Conservation (phyloP, 2,329 filamentous ascomycete genomes). For the Calonectria hongkongensis region DNA sequence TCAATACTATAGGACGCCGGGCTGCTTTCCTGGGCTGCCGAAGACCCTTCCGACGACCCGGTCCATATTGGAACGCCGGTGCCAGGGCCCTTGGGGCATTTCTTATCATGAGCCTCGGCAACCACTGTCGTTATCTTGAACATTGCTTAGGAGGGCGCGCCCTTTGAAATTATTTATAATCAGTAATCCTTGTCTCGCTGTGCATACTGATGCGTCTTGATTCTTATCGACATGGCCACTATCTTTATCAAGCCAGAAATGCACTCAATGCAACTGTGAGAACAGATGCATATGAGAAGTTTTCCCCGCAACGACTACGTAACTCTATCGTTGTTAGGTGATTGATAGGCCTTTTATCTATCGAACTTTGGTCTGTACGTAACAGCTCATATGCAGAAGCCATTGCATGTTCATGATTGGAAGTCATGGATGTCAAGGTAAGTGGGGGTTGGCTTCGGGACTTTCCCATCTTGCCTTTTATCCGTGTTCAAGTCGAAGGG, state of each 20-base stretch:
- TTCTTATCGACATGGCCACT: slow-evolving; percentile 2
- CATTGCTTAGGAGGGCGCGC: background rate
- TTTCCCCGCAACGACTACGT: slow-evolving; percentile 2
- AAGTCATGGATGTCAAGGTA: background rate
- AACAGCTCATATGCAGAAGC: background rate
- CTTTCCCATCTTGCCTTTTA: background rate
- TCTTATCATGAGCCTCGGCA: slow-evolving; percentile 16
- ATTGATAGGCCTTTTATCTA: background rate
- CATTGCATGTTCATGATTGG: background rate
- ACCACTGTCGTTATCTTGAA: slow-evolving; percentile 2
- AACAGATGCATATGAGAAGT: too few species aligned
- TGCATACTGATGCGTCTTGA: background rate
- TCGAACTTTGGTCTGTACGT: background rate
- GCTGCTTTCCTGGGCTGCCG: background rate
- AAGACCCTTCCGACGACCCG: slow-evolving; percentile 19
- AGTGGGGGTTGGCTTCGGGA: background rate
- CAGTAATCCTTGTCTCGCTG: slow-evolving; percentile 4
- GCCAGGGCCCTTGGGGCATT: background rate
- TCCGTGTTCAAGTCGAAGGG: background rate
- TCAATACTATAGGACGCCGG: background rate
- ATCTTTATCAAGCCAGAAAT: slow-evolving; percentile 11
- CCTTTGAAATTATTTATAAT: background rate
- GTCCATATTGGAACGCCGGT: background rate
- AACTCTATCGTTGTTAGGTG: background rate
- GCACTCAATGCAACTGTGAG: slow-evolving; percentile 1